A percentile compares a stretch with the other conserved stretches of the same genome.
phyloP scores from a whole-genome alignment of 495 filamentous ascomycete genomes.

The Tricharina praecox region DNA sequence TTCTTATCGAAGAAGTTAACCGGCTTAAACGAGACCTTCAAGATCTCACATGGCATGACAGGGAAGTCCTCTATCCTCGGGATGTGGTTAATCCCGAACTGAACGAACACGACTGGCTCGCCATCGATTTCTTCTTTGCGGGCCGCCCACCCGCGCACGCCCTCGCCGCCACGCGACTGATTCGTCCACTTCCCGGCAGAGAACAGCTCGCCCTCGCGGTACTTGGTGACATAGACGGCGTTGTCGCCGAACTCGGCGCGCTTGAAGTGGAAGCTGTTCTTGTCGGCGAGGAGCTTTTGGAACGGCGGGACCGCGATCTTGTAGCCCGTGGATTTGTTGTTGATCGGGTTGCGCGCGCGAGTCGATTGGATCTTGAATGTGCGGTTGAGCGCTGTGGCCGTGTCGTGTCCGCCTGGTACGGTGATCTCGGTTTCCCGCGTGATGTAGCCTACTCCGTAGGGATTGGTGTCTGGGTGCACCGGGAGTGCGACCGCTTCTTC shows the following conservation, averaged over 20 bases:
- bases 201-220: slow-evolving; percentile 62
- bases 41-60: slow-evolving; percentile 51
- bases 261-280: slow-evolving; percentile 47
- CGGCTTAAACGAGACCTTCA: slow-evolving; percentile 47
- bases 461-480: slow-evolving; percentile 47
- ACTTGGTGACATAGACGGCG: slow-evolving; percentile 64
- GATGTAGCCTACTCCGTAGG: slow-evolving; percentile 61
- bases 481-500: slow-evolving; percentile 47
- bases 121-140: slow-evolving; percentile 37
- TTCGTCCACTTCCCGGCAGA: slow-evolving; percentile 77
- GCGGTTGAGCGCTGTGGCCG: slow-evolving; percentile 45
- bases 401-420: slow-evolving; percentile 45
- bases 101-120: slow-evolving; percentile 43
- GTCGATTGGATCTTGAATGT: slow-evolving; percentile 70
- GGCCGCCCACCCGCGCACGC: slow-evolving; percentile 38
- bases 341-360: slow-evolving; percentile 48
- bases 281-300: slow-evolving; percentile 63
- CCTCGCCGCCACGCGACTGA: slow-evolving; percentile 50
- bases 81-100: slow-evolving; percentile 47
- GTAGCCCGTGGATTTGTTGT: slow-evolving; percentile 59
- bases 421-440: slow-evolving; percentile 43
- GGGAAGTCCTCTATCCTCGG: slow-evolving; percentile 46
- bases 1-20: slow-evolving; percentile 63
- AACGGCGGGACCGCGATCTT: slow-evolving; percentile 59
- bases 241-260: slow-evolving; percentile 72